Evolutionary conservation across 257 asterid species (phyloP).

Genomic region (Solanum clarkiae): DNA sequence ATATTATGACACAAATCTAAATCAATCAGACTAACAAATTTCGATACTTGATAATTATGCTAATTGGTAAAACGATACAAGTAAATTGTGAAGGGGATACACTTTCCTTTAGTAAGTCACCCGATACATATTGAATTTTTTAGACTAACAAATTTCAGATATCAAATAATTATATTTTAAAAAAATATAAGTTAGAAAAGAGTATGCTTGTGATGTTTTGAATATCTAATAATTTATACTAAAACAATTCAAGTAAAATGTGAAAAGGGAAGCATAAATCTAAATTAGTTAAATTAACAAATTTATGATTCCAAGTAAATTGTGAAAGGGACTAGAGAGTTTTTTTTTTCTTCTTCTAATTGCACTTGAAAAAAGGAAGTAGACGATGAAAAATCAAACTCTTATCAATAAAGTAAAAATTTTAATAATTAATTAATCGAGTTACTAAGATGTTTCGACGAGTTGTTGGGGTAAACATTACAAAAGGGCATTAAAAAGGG

Average conservation of each 20-base stretch:
- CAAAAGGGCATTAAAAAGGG: neutral
- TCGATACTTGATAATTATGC: neutral
- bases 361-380: neutral
- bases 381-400: neutral
- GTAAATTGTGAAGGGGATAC: too few relatives aligned
- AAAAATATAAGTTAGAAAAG: neutral
- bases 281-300: neutral
- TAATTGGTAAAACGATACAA: too few relatives aligned
- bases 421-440: neutral
- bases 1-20: neutral
- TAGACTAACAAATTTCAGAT: neutral
- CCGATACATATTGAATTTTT: neutral
- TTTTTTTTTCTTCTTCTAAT: neutral
- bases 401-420: neutral
- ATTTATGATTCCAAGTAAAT: neutral
- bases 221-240: too few relatives aligned
- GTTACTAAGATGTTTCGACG: neutral
- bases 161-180: neutral
- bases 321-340: neutral
- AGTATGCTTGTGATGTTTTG: neutral
- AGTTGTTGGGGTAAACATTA: too few relatives aligned
- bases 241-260: neutral
- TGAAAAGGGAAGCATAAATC: neutral
- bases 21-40: neutral
- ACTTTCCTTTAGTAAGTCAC: too few relatives aligned